phyloP scores from a whole-genome alignment of 2,329 filamentous ascomycete genomes.

The Moelleriella libera region DNA sequence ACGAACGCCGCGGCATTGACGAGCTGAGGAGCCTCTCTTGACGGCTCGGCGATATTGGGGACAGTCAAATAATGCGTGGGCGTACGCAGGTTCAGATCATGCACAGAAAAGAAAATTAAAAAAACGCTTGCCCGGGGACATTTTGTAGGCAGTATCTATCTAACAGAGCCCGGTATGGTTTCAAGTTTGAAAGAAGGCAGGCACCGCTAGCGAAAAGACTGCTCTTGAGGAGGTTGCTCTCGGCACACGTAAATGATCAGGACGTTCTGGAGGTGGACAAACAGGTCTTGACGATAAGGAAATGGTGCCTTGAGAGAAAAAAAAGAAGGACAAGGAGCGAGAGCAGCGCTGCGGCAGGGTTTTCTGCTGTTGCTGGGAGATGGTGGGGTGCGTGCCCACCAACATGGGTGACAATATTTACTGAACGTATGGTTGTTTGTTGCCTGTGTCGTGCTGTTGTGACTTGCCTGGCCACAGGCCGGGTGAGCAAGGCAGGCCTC shows the following conservation, averaged over 20 bases:
- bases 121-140: not conserved
- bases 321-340: constrained; percentile 7
- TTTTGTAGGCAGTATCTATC: constrained; percentile 87
- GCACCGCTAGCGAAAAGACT: constrained; percentile 98
- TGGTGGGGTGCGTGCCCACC: no score
- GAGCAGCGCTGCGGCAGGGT: constrained; percentile 1
- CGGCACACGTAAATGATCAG: constrained; percentile 87
- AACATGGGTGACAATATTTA: no score
- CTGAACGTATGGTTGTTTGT: no score
- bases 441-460: no score
- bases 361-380: no score
- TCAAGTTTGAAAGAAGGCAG: constrained; percentile 41
- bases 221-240: constrained; percentile 51
- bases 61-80: not conserved
- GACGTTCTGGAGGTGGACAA: constrained; percentile 50
- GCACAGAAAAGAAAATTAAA: not conserved
- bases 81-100: not conserved
- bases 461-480: no score
- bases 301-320: constrained; percentile 49
- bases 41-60: no score
- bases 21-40: not conserved
- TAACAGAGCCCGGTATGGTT: constrained; percentile 65
- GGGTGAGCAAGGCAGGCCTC: no score
- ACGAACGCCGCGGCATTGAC: not conserved
- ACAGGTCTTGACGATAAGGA: constrained; percentile 92